Base-by-base conservation (phyloP, 257 asterid genomes). In the Przewalskia tangutica region DNA sequence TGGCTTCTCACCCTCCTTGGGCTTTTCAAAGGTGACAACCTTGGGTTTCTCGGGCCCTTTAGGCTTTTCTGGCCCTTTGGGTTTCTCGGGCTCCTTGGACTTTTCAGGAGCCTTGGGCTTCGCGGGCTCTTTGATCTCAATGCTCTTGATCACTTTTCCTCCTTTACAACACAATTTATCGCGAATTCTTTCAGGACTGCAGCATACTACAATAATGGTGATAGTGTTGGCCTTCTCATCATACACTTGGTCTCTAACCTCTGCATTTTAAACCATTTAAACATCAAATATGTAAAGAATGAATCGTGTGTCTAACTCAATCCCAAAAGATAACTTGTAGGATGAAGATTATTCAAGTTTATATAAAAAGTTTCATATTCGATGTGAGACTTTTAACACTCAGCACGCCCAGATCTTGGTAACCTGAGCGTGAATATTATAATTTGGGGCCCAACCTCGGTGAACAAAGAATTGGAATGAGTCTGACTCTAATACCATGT, bases 111-210 rank as follows among this genome's bases (percentile, higher is more conserved):
- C 23, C 2, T 84, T 78, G n/a, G 84, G 79, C 32, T 70, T 62
- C 0, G 87, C 60, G 9, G 89, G 90, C 5, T 83, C 91, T 7
- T 81, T 66, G 20, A 95, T 95, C 20, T 88, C 94, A 65, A 95
- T 93, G 79, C 91, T 88, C 60, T 91, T 88, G 82, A 95, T 93
- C 0, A 82, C 85, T 70, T 84, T 88, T 8, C 93, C 86, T 53
- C 95, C 98, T 73, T 83, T 90, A 53, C 82, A 82, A 32, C 90
- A 89, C 17, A 95, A 60, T 82, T 92, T 93, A 86, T 93, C 97
- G 6, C 97, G 95, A 65, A 93, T 85, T 55, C 85, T 90, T 85
- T 95, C 97, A 1, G 98, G 98, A 87, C 92, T 90, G 77, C 98
- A 92, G 86, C 98, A 90, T 1, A 92, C 92, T 70, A 92, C 98